These are phyloP conservation scores for Posidonia australis DNA, from an alignment of 106 monocot species.

Conservation along the genomic window DNA sequence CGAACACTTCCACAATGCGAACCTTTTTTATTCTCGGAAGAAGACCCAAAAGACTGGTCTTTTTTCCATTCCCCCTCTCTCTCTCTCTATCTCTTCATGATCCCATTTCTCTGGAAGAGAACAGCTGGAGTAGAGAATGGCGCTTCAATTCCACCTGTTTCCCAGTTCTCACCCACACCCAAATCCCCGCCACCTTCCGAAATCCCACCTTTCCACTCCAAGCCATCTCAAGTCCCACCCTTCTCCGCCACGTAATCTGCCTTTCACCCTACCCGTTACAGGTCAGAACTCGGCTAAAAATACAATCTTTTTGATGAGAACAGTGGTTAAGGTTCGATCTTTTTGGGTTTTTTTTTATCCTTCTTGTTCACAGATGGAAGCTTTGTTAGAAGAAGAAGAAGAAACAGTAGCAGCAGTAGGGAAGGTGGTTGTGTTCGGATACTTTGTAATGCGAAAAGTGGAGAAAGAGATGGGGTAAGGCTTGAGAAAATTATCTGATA, in stretches of 20 bases:
- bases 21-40: too few relatives aligned
- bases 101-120: too few relatives aligned
- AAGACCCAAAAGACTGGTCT: too few relatives aligned
- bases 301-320: too few relatives aligned
- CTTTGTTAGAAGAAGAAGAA: too few relatives aligned
- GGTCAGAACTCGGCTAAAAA: background rate
- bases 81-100: background rate
- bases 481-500: background rate
- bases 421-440: background rate
- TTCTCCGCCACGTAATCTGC: background rate
- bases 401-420: background rate
- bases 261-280: background rate
- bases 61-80: too few relatives aligned
- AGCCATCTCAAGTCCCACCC: background rate
- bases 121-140: background rate
- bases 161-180: background rate
- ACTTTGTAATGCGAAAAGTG: background rate
- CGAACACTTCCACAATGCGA: too few relatives aligned
- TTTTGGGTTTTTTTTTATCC: background rate
- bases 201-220: background rate
- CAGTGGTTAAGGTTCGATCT: too few relatives aligned
- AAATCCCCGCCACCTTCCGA: background rate
- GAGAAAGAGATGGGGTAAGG: background rate
- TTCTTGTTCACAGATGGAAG: conserved; percentile 2
- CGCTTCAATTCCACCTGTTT: background rate